These are phyloP conservation scores for Pharnaceum exiguum DNA, from an alignment of 148 eudicot species.

Conservation along the genomic window DNA sequence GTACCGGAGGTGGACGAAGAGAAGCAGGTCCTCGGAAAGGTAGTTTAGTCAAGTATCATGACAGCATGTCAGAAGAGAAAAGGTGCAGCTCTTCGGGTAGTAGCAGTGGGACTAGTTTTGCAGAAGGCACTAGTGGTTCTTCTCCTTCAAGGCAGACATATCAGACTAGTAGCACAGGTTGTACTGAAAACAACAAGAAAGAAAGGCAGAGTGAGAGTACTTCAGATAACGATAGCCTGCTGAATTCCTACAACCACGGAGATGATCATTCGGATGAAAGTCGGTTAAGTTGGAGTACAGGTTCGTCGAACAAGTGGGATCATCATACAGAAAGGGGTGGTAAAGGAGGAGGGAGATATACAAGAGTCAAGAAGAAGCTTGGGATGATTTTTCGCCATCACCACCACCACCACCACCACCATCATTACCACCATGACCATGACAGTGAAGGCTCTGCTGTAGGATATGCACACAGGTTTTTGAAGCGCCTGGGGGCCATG, in stretches of 20 bases:
- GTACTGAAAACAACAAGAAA: constrained; percentile 7
- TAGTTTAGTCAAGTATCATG: too few species aligned
- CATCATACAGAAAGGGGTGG: constrained; percentile 8
- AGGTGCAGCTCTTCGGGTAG: constrained; percentile 27
- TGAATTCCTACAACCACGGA: constrained; percentile 10
- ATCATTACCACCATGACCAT: constrained; percentile 24
- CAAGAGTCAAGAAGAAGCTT: constrained; percentile 48
- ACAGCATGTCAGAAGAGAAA: constrained; percentile 28
- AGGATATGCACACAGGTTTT: constrained; percentile 19
- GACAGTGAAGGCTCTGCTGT: constrained; percentile 19
- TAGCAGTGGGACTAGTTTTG: constrained; percentile 33
- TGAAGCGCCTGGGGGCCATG: constrained; percentile 29
- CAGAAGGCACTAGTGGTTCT: constrained; percentile 15
- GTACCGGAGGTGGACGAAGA: not conserved
- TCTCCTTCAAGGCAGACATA: constrained; percentile 7
- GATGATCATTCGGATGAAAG: constrained; percentile 16
- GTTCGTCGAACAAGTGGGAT: constrained; percentile 1
- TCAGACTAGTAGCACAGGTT: constrained; percentile 8
- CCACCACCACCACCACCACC: constrained; percentile 70
- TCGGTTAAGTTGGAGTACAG: constrained; percentile 10
- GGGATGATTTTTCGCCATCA: constrained; percentile 70
- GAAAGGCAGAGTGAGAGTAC: constrained; percentile 3
- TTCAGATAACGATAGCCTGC: constrained; percentile 15
- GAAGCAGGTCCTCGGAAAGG: too few species aligned
- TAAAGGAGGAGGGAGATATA: constrained; percentile 30